Evolutionary conservation across 495 filamentous ascomycete species (phyloP), one percentile per base, ranked within the genome.

Genomic region (Annulohypoxylon stygium): DNA sequence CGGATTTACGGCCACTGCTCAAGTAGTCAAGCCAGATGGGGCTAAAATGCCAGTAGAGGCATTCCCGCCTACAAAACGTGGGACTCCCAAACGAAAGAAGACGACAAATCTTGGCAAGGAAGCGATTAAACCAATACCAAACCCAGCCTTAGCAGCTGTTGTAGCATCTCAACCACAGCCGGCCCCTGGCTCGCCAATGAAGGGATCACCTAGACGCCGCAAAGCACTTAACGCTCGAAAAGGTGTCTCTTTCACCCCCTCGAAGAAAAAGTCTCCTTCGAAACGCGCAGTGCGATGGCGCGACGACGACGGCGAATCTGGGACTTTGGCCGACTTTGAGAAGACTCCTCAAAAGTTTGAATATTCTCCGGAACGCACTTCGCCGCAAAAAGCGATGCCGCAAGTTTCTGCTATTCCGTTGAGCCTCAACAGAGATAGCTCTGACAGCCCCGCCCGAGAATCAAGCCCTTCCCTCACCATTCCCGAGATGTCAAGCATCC

Each of bases 11-110:
- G 89, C 91, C 2, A 86, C 90, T 26, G 90, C 91, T 12, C 92
- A 94, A 70, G 88, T 98, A 48, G 91, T 99, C 76, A 97, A 97
- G 78, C 93, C 95, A 8, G 95, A 97, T 74, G 94, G 93, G 39
- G 90, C 86, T 53, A 80, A 83, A 75, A 81, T 92, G 75, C 80
- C 89, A 37, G 84, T 88, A 0, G 88, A 91, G 71, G 82, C 83
- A 33, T 90, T 92, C 71, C 86, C 92, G 59, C 92, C 93, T 6
- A 86, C 85, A 20, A 90, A 89, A 72, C 76, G 87, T 11, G 92
- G 91, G 4, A 93, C 93, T 16, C 88, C 91, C 0, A 95, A 94
- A 80, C 86, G 90, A 39, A 92, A 91, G 81, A 95, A 93, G 83
- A 84, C 85, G 23, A 75, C 78, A 3, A 73, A 62, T 63, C 36